phyloP scores from a whole-genome alignment of 176 grass and related monocot genomes.

The Avena eriantha region DNA sequence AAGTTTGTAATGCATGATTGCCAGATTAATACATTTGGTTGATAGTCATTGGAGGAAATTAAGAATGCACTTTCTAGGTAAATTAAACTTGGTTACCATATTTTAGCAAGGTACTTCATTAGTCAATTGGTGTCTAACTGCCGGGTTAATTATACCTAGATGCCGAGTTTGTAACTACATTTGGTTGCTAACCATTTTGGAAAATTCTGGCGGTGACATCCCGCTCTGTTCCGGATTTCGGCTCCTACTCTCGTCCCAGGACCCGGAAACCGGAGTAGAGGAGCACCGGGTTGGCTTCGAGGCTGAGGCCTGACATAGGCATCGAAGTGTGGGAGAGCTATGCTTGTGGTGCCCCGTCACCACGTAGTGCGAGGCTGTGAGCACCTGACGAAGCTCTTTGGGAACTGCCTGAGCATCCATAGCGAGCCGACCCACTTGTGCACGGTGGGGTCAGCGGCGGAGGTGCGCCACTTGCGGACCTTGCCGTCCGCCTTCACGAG shows the following conservation, averaged over 20 bases:
- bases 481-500: slow-evolving; percentile 55
- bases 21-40: too few relatives aligned
- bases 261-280: slow-evolving; percentile 58
- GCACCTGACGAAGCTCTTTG: slow-evolving; percentile 52
- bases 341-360: slow-evolving; percentile 36
- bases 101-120: too few relatives aligned
- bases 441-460: neutral
- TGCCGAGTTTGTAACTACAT: too few relatives aligned
- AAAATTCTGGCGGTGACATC: too few relatives aligned
- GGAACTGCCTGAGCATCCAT: slow-evolving; percentile 49
- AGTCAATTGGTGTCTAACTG: too few relatives aligned
- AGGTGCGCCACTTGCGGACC: slow-evolving; percentile 58
- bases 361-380: slow-evolving; percentile 49
- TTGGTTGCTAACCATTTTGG: too few relatives aligned
- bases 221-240: too few relatives aligned
- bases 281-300: slow-evolving; percentile 42
- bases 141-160: too few relatives aligned
- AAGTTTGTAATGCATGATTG: too few relatives aligned
- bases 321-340: slow-evolving; percentile 63
- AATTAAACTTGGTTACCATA: too few relatives aligned
- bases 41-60: too few relatives aligned
- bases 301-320: slow-evolving; percentile 63
- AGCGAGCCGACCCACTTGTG: slow-evolving; percentile 58
- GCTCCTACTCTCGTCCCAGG: neutral
- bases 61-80: too few relatives aligned